Evolutionary conservation across 768 basidiomycete genomes (phyloP), one percentile per base, ranked within the genome.

Genomic region (Boletellus ananiceps): DNA sequence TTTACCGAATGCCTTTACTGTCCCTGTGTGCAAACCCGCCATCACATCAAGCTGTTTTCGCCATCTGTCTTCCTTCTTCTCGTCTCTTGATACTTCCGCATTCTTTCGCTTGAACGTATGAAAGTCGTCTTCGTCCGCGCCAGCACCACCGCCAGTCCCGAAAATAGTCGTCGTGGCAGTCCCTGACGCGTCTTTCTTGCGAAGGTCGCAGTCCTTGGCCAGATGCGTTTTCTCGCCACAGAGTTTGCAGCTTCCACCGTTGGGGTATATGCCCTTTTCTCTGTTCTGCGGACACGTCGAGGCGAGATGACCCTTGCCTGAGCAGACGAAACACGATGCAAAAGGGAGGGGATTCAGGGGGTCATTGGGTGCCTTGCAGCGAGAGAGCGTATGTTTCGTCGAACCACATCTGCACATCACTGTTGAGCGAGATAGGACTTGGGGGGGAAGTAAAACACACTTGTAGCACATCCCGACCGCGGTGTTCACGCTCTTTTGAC

Each of bases 61-160:
- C 46, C 57, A 54, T 51, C 69, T 76, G 23, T 73, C 73, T 35
- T 73, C 73, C 38, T 60, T 64, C 57, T 76, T 80, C 59, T 85
- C 82, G 23, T 82, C 79, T 25, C 68, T 73, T 25, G 86, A 81
- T 0, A 89, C 72, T 50, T 84, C 81, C 9, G 65, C 69, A 39
- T 73, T 79, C 46, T 71, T 77, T 38, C 91, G 78, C 62, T 84
- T 85, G 65, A 93, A 77, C 0, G 74, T 74, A 65, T 93, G 93
- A 69, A 94, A 96, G 64, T 96, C 94, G 61, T 97, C 94, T 66
- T 97, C 94, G 63, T 97, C 94, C 8, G 94, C 86, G 19, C 92
- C 91, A 0, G 78, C 82, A 34, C 74, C 81, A 27, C 63, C 63
- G 1, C 75, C 75, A 1, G 48, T 69, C 23, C 66, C 66, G 14